These are phyloP conservation scores for Chlorencoelia australis DNA, from an alignment of 2,329 filamentous ascomycete genomes.

Conservation along the genomic window DNA sequence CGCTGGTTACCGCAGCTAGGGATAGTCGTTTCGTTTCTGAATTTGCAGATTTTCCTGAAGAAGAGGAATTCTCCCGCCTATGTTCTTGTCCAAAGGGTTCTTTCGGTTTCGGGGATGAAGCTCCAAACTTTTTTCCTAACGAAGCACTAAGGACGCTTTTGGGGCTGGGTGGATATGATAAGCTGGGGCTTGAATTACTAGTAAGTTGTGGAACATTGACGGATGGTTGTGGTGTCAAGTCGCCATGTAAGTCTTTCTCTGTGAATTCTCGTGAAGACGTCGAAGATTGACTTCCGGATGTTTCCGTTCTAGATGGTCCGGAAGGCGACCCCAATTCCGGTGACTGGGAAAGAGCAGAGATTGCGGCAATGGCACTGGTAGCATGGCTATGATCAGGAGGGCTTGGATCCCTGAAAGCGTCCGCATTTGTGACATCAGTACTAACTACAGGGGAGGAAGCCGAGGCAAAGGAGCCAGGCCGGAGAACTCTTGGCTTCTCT, in stretches of 20 bases:
- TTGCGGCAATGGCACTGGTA: constrained; percentile 54
- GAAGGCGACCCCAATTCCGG: constrained; percentile 37
- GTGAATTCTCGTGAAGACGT: constrained; percentile 36
- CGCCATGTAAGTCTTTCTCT: constrained; percentile 28
- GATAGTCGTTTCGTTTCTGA: constrained; percentile 37
- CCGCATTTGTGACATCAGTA: constrained; percentile 56
- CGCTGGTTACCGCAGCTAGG: constrained; percentile 44
- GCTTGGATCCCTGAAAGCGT: constrained; percentile 46
- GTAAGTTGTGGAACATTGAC: constrained; percentile 8
- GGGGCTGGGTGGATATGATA: constrained; percentile 25
- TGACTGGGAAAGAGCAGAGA: constrained; percentile 53
- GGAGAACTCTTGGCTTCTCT: constrained; percentile 44
- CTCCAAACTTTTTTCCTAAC: constrained; percentile 31
- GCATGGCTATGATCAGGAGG: constrained; percentile 50
- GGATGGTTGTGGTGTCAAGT: constrained; percentile 24
- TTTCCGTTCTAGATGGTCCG: constrained; percentile 31
- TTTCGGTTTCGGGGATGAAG: constrained; percentile 31
- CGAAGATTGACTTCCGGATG: constrained; percentile 39
- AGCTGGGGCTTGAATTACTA: constrained; percentile 7
- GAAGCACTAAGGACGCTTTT: constrained; percentile 29
- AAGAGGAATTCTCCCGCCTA: constrained; percentile 27
- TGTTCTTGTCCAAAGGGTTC: constrained; percentile 30
- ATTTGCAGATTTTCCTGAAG: constrained; percentile 18
- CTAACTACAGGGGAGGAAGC: constrained; percentile 56
- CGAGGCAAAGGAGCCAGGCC: constrained; percentile 52